phyloP scores from a whole-genome alignment of 768 basidiomycete genomes.

The Kwoniella mangroviensis region DNA sequence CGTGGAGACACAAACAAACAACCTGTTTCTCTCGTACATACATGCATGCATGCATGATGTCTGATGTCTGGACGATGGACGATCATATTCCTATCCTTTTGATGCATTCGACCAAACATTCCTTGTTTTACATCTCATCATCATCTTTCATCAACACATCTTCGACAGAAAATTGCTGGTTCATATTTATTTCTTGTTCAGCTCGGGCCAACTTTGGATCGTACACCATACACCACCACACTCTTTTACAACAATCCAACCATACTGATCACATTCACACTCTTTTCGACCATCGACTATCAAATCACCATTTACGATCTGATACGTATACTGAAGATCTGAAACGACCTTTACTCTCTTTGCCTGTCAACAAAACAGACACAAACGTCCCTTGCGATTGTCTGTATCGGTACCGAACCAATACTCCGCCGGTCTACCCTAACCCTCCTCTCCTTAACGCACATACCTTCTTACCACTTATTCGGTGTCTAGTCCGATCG shows the following conservation, averaged over 20 bases:
- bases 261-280: background rate
- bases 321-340: no score
- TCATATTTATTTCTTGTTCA: conserved; percentile 5
- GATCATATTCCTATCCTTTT: background rate
- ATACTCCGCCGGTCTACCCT: background rate
- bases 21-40: background rate
- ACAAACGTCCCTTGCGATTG: background rate
- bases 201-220: conserved; percentile 2
- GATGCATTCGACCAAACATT: background rate
- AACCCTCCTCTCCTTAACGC: background rate
- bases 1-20: conserved; percentile 1
- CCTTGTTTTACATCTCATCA: background rate
- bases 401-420: background rate
- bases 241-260: conserved; percentile 5
- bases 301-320: no score
- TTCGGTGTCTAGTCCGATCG: background rate
- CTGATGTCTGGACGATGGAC: background rate
- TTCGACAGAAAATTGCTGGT: conserved; percentile 8
- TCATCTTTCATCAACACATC: background rate
- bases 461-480: background rate
- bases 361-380: background rate
- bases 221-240: background rate
- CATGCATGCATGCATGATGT: background rate
- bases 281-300: background rate
- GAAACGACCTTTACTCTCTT: no score